Evolutionary conservation across 441 rosid species (phyloP).

Genomic region (Viola pubescens): DNA sequence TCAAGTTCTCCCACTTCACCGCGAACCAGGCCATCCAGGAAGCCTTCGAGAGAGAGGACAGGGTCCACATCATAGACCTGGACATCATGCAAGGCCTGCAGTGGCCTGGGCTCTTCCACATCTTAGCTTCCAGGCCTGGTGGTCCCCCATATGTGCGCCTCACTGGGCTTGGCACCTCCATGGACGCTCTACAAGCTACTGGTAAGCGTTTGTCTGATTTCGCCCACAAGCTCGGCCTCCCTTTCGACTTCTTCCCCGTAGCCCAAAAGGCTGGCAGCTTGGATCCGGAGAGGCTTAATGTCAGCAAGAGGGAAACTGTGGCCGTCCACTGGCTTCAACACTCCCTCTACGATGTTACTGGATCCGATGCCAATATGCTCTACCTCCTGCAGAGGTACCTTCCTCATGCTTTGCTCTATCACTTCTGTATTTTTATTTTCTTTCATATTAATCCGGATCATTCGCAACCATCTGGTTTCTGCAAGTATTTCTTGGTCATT

Average conservation of each 20-base stretch:
- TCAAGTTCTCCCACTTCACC: slow-evolving; percentile 95
- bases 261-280: slow-evolving; percentile 84
- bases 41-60: slow-evolving; percentile 87
- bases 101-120: slow-evolving; percentile 97
- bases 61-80: slow-evolving; percentile 87
- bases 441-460: no score
- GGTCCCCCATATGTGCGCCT: slow-evolving; percentile 89
- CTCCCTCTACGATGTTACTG: slow-evolving; percentile 93
- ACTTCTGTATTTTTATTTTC: neutral
- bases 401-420: neutral
- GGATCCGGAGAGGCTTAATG: slow-evolving; percentile 61
- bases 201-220: slow-evolving; percentile 88
- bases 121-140: slow-evolving; percentile 77
- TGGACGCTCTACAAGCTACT: slow-evolving; percentile 81
- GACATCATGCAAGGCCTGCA: slow-evolving; percentile 98
- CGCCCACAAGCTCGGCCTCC: slow-evolving; percentile 74
- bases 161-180: slow-evolving; percentile 85
- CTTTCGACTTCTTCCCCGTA: slow-evolving; percentile 75
- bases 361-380: slow-evolving; percentile 77
- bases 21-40: slow-evolving; percentile 97
- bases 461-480: no score
- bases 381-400: slow-evolving; percentile 74
- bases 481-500: no score
- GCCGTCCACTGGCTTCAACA: slow-evolving; percentile 98
- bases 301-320: slow-evolving; percentile 79